Percentiles rank a stretch among this genome's conserved stretches.
Evolutionary conservation across 2,329 filamentous ascomycete species (phyloP).

Genomic region (Colletotrichum lindemuthianum): DNA sequence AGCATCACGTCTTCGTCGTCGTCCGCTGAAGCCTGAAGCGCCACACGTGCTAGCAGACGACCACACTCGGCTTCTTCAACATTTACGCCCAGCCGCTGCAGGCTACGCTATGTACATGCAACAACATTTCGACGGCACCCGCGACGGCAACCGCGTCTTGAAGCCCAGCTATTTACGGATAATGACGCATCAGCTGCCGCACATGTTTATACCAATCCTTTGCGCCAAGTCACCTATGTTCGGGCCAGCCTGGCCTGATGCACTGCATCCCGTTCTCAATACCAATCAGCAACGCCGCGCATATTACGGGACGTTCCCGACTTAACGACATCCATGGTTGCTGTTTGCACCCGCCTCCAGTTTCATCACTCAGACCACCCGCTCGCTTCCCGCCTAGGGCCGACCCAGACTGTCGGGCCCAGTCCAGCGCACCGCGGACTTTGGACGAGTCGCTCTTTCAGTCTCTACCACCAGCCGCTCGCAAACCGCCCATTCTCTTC

Average conservation of each 20-base stretch:
- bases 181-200: neutral
- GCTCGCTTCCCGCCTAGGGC: neutral
- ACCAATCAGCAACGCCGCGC: neutral
- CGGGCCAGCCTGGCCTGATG: neutral
- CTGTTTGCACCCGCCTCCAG: neutral
- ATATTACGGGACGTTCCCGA: too few relatives aligned
- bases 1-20: neutral
- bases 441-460: neutral
- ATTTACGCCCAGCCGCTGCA: too few relatives aligned
- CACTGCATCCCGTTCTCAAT: neutral
- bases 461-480: neutral
- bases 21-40: neutral
- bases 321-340: constrained; percentile 2
- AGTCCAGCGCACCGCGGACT: constrained; percentile 2
- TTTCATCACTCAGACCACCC: constrained; percentile 2
- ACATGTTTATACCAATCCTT: neutral
- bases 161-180: neutral
- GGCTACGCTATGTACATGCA: too few relatives aligned
- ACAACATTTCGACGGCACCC: neutral
- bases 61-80: too few relatives aligned
- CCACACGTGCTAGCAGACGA: neutral
- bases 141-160: neutral
- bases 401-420: constrained; percentile 22
- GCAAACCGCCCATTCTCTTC: neutral
- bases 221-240: neutral